A percentile compares a stretch with the other conserved stretches of the same genome.
These are phyloP conservation scores for Hyaloscypha bicolor DNA, from an alignment of 495 filamentous ascomycete species.

Conservation along the genomic window DNA sequence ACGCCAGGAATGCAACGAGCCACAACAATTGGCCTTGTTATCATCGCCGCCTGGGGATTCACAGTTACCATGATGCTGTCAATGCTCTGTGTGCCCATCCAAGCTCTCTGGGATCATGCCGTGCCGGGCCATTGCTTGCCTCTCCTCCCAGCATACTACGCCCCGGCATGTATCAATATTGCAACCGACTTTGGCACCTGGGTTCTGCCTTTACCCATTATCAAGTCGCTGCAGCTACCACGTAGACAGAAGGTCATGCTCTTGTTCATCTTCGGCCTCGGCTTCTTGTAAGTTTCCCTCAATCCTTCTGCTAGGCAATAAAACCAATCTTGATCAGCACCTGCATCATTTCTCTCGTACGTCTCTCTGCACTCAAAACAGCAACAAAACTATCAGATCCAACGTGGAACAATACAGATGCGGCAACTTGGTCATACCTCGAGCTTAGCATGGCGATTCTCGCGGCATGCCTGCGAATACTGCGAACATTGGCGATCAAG, in stretches of 20 bases:
- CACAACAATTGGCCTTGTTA: not conserved
- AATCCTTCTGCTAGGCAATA: not conserved
- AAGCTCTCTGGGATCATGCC: not conserved
- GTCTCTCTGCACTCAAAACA: not conserved
- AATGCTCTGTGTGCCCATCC: not conserved
- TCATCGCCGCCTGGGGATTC: not conserved
- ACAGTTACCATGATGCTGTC: not conserved
- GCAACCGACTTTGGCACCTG: slow-evolving; percentile 59
- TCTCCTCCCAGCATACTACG: not conserved
- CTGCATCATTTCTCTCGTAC: not conserved
- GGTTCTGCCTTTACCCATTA: slow-evolving; percentile 58
- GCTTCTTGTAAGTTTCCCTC: slow-evolving; percentile 39
- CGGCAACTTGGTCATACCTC: not conserved
- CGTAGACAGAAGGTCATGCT: slow-evolving; percentile 55
- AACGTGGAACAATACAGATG: not conserved
- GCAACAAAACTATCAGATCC: not conserved
- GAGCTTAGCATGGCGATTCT: not conserved
- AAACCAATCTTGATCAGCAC: not conserved
- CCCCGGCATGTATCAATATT: slow-evolving; percentile 54
- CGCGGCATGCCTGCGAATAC: not conserved
- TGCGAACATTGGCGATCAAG: not conserved
- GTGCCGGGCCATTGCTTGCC: not conserved
- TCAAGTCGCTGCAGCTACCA: slow-evolving; percentile 57
- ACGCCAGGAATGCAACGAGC: not conserved
- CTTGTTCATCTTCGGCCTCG: slow-evolving; percentile 61